Conservation (phyloP, 2,329 filamentous ascomycete genomes). For the Trichoderma semiorbis region DNA sequence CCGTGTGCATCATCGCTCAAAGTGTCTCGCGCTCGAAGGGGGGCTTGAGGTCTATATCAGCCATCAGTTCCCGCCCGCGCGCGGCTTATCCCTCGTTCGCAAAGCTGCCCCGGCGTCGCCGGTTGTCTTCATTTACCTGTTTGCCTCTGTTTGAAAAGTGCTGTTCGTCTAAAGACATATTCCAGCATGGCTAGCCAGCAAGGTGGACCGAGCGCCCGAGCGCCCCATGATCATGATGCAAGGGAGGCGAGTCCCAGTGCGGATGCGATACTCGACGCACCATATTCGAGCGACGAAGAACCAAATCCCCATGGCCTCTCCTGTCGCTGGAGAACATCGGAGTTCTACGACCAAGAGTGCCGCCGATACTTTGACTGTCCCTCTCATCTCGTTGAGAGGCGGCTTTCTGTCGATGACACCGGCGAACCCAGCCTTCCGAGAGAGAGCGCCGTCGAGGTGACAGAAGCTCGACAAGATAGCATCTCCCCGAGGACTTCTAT, state of each 20-base stretch:
- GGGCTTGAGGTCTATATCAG: conserved; percentile 13
- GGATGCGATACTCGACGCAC: conserved; percentile 34
- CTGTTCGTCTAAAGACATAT: neutral
- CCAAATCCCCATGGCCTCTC: conserved; percentile 13
- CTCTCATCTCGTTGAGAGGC: conserved; percentile 42
- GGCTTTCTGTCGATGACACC: conserved; percentile 29
- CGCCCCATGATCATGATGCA: conserved; percentile 18
- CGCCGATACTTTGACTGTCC: conserved; percentile 48
- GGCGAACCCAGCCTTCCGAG: conserved; percentile 18
- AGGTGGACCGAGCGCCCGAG: conserved; percentile 25
- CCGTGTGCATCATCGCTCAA: conserved; percentile 15
- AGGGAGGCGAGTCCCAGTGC: conserved; percentile 15
- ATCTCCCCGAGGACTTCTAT: neutral
- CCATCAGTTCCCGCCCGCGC: neutral
- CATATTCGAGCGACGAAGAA: conserved; percentile 38
- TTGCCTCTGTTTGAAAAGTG: neutral
- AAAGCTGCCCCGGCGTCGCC: neutral
- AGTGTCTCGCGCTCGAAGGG: conserved; percentile 8
- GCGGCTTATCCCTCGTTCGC: neutral
- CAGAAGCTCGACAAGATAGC: conserved; percentile 2
- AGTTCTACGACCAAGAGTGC: conserved; percentile 44
- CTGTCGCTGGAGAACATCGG: conserved; percentile 39
- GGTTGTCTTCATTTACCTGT: neutral
- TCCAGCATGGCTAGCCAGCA: conserved; percentile 33
- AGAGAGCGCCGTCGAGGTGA: neutral